Conservation (phyloP, 2,329 filamentous ascomycete genomes). For the Clonostachys rhizophaga region DNA sequence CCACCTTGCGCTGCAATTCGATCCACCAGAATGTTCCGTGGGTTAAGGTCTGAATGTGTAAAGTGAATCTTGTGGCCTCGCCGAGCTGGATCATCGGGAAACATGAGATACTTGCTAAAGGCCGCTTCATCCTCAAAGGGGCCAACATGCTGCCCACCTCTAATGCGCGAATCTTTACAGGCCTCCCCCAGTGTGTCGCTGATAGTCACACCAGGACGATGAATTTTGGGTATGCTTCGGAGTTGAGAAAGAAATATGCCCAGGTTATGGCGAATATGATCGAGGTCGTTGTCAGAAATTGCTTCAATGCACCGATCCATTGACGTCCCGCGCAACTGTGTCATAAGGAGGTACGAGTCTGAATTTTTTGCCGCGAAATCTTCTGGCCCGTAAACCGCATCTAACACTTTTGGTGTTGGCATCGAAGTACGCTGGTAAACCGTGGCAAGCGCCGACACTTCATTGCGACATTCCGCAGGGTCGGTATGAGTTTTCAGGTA, state of each 20-base stretch:
- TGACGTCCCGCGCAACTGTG: background rate
- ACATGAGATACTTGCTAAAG: constrained; percentile 21
- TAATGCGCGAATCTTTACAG: constrained; percentile 18
- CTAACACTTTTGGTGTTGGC: constrained; percentile 14
- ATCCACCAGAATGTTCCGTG: constrained; percentile 23
- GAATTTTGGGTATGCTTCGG: constrained; percentile 11
- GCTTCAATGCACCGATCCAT: constrained; percentile 8
- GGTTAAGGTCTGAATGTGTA: constrained; percentile 24
- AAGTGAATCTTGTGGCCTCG: constrained; percentile 20
- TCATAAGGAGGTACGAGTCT: constrained; percentile 5
- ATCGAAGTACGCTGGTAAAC: constrained; percentile 16
- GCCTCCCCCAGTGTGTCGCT: constrained; percentile 20
- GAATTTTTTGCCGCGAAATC: too few species aligned
- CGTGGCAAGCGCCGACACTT: constrained; percentile 16
- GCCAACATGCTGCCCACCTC: constrained; percentile 9
- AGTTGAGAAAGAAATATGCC: constrained; percentile 16
- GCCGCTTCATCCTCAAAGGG: constrained; percentile 20
- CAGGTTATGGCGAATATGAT: constrained; percentile 13
- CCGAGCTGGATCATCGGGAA: constrained; percentile 18
- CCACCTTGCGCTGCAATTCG: constrained; percentile 4
- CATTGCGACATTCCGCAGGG: constrained; percentile 11
- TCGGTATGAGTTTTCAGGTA: background rate
- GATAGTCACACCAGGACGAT: constrained; percentile 10
- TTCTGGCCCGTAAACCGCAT: constrained; percentile 15
- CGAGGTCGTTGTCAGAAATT: constrained; percentile 15